A percentile compares a stretch with the other conserved stretches of the same genome.
phyloP scores from a whole-genome alignment of 148 eudicot genomes.

The Camellia granthamiana region DNA sequence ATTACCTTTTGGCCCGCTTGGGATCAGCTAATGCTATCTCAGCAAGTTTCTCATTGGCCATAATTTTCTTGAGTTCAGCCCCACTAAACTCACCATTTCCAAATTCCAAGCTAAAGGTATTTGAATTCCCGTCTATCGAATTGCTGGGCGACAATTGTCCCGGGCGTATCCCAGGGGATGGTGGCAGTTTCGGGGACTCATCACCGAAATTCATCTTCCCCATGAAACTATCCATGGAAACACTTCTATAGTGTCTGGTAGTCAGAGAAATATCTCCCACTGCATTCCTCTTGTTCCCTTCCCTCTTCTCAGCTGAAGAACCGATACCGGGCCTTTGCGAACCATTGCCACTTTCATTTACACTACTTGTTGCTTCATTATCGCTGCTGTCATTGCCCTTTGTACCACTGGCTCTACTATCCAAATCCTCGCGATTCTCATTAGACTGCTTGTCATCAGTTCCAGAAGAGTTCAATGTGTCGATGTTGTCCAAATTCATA shows the following conservation, averaged over 20 bases:
- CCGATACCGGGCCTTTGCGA: conserved; percentile 27
- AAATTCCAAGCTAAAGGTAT: conserved; percentile 72
- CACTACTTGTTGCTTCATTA: conserved; percentile 81
- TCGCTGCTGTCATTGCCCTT: conserved; percentile 91
- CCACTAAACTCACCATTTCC: conserved; percentile 88
- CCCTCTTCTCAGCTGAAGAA: conserved; percentile 31
- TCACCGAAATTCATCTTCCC: conserved; percentile 66
- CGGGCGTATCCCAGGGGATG: conserved; percentile 62
- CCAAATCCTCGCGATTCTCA: conserved; percentile 76
- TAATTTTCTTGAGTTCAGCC: conserved; percentile 82
- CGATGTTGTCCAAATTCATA: conserved; percentile 83
- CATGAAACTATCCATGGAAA: conserved; percentile 95
- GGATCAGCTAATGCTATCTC: conserved; percentile 88
- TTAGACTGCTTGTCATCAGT: conserved; percentile 62
- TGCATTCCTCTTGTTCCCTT: conserved; percentile 62
- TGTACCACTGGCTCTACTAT: conserved; percentile 80
- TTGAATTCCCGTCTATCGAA: conserved; percentile 47
- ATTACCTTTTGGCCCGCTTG: conserved; percentile 90
- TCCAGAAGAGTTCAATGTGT: conserved; percentile 75
- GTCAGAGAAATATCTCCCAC: conserved; percentile 64
- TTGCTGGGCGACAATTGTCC: conserved; percentile 74
- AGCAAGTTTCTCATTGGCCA: conserved; percentile 91
- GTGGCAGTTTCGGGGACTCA: conserved; percentile 66
- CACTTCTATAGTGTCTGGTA: conserved; percentile 70
- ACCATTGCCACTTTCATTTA: conserved; percentile 61